Conservation (phyloP, 2,329 filamentous ascomycete genomes). For the Reticulascus tulasneorum region DNA sequence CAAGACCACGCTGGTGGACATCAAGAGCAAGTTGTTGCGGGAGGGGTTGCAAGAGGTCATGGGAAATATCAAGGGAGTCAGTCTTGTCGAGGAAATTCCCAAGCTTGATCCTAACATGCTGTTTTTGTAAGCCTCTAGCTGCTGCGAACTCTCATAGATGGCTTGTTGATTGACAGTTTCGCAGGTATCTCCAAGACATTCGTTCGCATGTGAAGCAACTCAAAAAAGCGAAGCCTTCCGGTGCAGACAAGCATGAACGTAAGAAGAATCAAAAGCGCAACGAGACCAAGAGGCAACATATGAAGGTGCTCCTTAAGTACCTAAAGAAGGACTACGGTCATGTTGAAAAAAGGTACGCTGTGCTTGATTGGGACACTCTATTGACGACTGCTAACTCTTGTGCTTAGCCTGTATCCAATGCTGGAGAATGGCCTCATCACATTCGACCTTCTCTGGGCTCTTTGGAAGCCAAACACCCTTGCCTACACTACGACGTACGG, state of each 20-base stretch:
- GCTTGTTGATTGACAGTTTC: conserved; percentile 13
- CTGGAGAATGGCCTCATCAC: conserved; percentile 80
- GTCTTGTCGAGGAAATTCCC: conserved; percentile 75
- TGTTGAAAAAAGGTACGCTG: conserved; percentile 57
- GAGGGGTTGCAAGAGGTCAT: conserved; percentile 68
- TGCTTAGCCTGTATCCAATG: conserved; percentile 70
- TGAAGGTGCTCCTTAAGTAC: conserved; percentile 71
- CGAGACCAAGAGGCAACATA: conserved; percentile 55
- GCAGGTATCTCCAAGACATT: conserved; percentile 74
- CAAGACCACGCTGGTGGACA: conserved; percentile 67
- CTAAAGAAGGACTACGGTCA: conserved; percentile 78
- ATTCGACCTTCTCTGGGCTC: conserved; percentile 82
- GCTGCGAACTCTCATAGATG: too few species aligned
- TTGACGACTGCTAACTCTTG: background rate
- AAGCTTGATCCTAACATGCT: conserved; percentile 68
- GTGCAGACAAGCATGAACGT: conserved; percentile 49
- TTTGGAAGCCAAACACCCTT: conserved; percentile 84
- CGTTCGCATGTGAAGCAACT: conserved; percentile 60
- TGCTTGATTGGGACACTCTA: too few species aligned
- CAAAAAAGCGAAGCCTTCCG: conserved; percentile 50
- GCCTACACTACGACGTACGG: conserved; percentile 76
- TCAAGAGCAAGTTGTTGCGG: conserved; percentile 77
- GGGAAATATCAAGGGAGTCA: conserved; percentile 73
- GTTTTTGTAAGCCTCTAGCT: conserved; percentile 47
- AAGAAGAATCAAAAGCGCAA: conserved; percentile 58